Evolutionary conservation across 208 protist genomes (phyloP).

Genomic region (Leishmania lainsoni): DNA sequence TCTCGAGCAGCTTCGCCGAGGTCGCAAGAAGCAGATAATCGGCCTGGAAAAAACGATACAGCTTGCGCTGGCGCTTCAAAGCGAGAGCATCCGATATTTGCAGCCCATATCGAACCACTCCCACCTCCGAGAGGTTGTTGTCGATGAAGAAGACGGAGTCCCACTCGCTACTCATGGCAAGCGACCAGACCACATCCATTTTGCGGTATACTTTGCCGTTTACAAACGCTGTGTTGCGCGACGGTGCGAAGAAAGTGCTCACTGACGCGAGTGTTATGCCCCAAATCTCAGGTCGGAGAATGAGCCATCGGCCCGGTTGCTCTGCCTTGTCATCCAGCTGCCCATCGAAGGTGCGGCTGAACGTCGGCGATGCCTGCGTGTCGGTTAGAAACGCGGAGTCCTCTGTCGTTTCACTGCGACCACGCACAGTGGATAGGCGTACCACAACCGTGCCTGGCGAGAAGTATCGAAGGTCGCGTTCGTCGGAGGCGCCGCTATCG

Average conservation of each 20-base stretch:
- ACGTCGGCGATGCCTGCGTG: constrained; percentile 19
- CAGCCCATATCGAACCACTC: constrained; percentile 65
- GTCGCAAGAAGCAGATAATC: constrained; percentile 65
- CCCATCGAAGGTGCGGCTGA: constrained; percentile 18
- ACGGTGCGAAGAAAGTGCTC: constrained; percentile 65
- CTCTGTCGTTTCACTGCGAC: constrained; percentile 33
- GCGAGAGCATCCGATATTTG: constrained; percentile 56
- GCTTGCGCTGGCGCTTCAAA: constrained; percentile 36
- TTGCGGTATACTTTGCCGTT: constrained; percentile 77
- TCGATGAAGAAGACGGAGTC: constrained; percentile 88
- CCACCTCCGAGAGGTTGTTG: constrained; percentile 86
- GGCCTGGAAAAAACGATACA: constrained; percentile 61
- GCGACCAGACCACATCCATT: constrained; percentile 86
- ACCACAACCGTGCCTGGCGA: constrained; percentile 47
- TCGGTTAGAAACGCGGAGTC: constrained; percentile 48
- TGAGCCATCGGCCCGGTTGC: constrained; percentile 62
- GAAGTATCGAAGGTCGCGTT: constrained; percentile 30
- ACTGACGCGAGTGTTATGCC: constrained; percentile 78
- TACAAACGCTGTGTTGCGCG: constrained; percentile 68
- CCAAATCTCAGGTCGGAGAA: constrained; percentile 72
- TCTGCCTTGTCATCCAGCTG: constrained; percentile 36
- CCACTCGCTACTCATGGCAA: constrained; percentile 73
- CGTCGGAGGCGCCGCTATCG: not conserved
- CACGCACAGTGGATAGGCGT: constrained; percentile 51
- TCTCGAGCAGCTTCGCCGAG: constrained; percentile 47